Conservation (phyloP, 139 green algal species). For the Chloropicon primus region DNA sequence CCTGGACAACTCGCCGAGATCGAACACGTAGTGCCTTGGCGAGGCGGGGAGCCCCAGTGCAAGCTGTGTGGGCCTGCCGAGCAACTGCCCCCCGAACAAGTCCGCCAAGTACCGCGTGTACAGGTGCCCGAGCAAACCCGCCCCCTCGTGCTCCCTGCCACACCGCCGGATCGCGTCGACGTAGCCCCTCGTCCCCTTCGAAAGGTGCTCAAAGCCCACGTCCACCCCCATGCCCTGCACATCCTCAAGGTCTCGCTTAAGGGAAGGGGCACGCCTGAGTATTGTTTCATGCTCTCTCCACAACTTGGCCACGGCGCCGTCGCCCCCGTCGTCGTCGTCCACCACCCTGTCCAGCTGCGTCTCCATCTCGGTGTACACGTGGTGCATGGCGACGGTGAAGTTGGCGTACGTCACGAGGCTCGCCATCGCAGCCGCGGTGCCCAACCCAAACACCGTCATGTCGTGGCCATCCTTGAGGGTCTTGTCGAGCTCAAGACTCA, state of each 20-base stretch:
- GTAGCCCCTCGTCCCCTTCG: neutral
- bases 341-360: neutral
- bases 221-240: neutral
- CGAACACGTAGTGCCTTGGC: neutral
- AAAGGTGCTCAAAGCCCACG: neutral
- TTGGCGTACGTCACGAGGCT: neutral
- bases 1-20: neutral
- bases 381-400: neutral
- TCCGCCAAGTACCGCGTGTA: conserved; percentile 6
- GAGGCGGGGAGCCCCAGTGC: neutral
- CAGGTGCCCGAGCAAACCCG: neutral
- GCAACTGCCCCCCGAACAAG: conserved; percentile 1
- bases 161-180: neutral
- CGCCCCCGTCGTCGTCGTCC: neutral
- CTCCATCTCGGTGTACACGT: conserved; percentile 1
- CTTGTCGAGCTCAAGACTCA: neutral
- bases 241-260: neutral
- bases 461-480: neutral
- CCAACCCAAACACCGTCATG: conserved; percentile 5
- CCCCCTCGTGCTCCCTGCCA: neutral
- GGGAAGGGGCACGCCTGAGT: neutral
- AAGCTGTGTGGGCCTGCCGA: neutral
- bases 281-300: neutral
- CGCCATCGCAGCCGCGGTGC: neutral
- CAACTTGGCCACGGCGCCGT: neutral